phyloP scores from a whole-genome alignment of 371 early-diverging fungal species.

The Mucor irregularis region DNA sequence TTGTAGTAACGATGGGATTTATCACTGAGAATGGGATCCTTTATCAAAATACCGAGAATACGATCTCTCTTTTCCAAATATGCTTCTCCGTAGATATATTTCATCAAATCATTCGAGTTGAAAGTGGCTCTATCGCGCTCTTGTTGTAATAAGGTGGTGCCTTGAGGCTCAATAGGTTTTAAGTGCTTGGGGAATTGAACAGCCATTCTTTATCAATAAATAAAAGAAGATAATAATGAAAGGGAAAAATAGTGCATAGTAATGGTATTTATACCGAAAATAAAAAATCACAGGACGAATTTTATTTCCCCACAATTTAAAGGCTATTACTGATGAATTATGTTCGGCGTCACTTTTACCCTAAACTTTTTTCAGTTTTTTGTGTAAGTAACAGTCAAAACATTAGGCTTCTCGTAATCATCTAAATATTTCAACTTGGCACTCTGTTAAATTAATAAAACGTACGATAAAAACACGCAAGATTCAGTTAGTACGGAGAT shows the following conservation, averaged over 20 bases:
- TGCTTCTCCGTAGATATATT: slow-evolving; percentile 41
- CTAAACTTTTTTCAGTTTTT: slow-evolving; percentile 5
- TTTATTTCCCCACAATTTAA: slow-evolving; percentile 20
- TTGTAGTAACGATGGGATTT: slow-evolving; percentile 58
- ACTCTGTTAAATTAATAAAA: slow-evolving; percentile 15
- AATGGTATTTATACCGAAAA: neutral
- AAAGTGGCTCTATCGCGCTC: slow-evolving; percentile 42
- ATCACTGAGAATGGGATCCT: slow-evolving; percentile 55
- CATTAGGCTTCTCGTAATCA: slow-evolving; percentile 43
- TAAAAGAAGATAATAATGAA: slow-evolving; percentile 5
- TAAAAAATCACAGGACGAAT: neutral
- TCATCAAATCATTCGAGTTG: slow-evolving; percentile 38
- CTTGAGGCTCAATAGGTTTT: slow-evolving; percentile 58
- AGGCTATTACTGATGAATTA: slow-evolving; percentile 10
- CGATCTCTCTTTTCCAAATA: slow-evolving; percentile 44
- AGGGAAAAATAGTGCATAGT: neutral
- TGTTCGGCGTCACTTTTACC: slow-evolving; percentile 26
- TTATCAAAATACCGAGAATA: slow-evolving; percentile 48
- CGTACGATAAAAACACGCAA: neutral
- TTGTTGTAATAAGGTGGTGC: slow-evolving; percentile 39
- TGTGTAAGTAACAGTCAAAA: slow-evolving; percentile 32
- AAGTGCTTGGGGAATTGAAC: slow-evolving; percentile 50
- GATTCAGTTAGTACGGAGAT: neutral
- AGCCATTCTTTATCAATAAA: slow-evolving; percentile 9
- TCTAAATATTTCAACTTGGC: slow-evolving; percentile 27